Evolutionary conservation across 1,139 yeast species (phyloP).

Genomic region (Pichia kudriavzevii): DNA sequence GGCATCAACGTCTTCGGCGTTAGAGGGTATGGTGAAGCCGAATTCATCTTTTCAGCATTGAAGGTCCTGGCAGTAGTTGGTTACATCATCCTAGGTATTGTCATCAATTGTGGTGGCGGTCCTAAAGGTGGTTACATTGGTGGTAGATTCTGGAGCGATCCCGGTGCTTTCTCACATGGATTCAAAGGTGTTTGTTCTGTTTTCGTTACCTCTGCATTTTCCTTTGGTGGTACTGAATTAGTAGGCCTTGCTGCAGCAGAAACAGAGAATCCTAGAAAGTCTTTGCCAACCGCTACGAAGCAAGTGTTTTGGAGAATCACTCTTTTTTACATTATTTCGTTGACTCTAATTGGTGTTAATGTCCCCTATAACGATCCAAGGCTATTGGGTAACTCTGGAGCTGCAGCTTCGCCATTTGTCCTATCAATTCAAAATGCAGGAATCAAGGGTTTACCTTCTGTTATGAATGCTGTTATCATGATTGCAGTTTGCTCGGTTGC

Average conservation of each 20-base stretch:
- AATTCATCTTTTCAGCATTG: slow-evolving; percentile 15
- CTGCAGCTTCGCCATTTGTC: slow-evolving; percentile 61
- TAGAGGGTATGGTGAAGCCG: slow-evolving; percentile 21
- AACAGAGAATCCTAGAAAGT: slow-evolving; percentile 33
- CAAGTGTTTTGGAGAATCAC: slow-evolving; percentile 65
- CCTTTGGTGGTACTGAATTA: slow-evolving; percentile 47
- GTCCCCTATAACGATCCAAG: slow-evolving; percentile 50
- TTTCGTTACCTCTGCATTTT: slow-evolving; percentile 43
- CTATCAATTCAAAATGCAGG: slow-evolving; percentile 53
- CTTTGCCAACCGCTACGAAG: slow-evolving; percentile 65
- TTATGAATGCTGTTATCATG: slow-evolving; percentile 59
- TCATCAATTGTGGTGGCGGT: slow-evolving; percentile 47
- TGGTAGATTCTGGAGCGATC: slow-evolving; percentile 45
- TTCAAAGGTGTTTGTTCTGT: slow-evolving; percentile 41
- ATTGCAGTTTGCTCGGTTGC: slow-evolving; percentile 58
- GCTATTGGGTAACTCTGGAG: slow-evolving; percentile 36
- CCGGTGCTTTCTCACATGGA: slow-evolving; percentile 49
- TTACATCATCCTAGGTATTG: slow-evolving; percentile 40
- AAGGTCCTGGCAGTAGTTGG: slow-evolving; percentile 30
- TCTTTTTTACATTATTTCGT: slow-evolving; percentile 44
- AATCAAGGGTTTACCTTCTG: slow-evolving; percentile 48
- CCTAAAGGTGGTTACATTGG: slow-evolving; percentile 51
- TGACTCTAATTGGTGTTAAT: slow-evolving; percentile 45
- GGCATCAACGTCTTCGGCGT: slow-evolving; percentile 22
- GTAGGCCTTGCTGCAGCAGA: slow-evolving; percentile 40